Conservation (phyloP, 148 eudicot species). For the Heliamphora exappendiculata region DNA sequence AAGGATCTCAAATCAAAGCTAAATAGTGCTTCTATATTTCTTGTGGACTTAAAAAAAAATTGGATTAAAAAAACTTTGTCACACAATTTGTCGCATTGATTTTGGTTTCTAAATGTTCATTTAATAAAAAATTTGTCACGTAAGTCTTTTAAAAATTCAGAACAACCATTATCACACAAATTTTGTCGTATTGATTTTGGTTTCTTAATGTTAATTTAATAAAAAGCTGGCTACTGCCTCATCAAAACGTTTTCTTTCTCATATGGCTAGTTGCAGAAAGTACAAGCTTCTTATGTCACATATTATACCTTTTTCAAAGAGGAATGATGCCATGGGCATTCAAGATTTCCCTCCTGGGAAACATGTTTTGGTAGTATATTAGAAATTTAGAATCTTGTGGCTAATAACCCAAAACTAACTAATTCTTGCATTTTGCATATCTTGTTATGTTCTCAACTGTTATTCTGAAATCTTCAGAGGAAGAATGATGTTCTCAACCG, state of each 20-base stretch:
- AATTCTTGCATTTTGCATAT: conserved; percentile 18
- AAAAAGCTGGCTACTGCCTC: background rate
- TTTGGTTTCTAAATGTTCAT: background rate
- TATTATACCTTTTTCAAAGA: conserved; percentile 89
- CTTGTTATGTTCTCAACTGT: conserved; percentile 12
- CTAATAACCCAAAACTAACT: conserved; percentile 14
- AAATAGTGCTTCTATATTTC: too few species aligned
- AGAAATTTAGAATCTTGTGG: background rate
- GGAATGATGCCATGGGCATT: conserved; percentile 54
- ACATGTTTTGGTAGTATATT: conserved; percentile 84
- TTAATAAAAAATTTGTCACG: too few species aligned
- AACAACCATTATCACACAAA: too few species aligned
- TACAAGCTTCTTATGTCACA: conserved; percentile 73
- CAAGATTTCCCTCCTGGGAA: conserved; percentile 70
- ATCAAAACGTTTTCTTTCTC: background rate
- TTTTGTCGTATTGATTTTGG: too few species aligned
- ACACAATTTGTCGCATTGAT: background rate
- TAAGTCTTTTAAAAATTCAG: too few species aligned
- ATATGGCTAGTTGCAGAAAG: conserved; percentile 41
- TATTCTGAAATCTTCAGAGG: conserved; percentile 43
- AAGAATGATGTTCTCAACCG: conserved; percentile 82
- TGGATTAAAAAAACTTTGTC: too few species aligned
- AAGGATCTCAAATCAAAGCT: too few species aligned
- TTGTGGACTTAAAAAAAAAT: too few species aligned
- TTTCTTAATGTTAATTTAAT: background rate